These are phyloP conservation scores for Phytophthora cajani DNA, from an alignment of 352 stramenopile species.

Conservation along the genomic window DNA sequence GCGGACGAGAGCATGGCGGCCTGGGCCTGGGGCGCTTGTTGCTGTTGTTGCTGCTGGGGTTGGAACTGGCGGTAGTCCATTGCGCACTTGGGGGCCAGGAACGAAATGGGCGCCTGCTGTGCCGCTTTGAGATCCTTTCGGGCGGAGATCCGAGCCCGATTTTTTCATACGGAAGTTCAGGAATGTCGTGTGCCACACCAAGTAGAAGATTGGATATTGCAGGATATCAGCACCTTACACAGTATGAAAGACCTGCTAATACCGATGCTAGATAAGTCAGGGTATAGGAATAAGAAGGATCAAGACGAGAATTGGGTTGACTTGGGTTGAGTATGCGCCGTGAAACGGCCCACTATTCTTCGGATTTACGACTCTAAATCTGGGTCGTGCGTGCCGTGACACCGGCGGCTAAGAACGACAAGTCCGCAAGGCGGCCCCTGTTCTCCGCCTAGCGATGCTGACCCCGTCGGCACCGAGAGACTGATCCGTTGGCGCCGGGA, in stretches of 20 bases:
- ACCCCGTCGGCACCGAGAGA: too few relatives aligned
- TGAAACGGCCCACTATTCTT: constrained; percentile 30
- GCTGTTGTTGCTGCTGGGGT: too few relatives aligned
- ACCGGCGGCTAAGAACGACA: constrained; percentile 15
- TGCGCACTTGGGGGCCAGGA: too few relatives aligned
- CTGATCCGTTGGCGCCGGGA: too few relatives aligned
- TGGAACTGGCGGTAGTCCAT: constrained; percentile 26
- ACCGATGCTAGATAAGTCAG: too few relatives aligned
- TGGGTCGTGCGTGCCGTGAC: too few relatives aligned
- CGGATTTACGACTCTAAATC: background rate
- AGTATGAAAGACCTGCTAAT: too few relatives aligned
- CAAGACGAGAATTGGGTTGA: too few relatives aligned
- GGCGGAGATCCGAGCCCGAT: constrained; percentile 12
- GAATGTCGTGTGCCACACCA: background rate
- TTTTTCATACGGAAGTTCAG: background rate
- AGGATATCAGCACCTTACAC: too few relatives aligned
- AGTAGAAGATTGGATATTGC: too few relatives aligned
- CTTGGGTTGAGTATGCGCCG: constrained; percentile 11
- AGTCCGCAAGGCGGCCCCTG: background rate
- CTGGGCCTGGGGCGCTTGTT: too few relatives aligned
- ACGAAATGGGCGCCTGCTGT: constrained; percentile 3
- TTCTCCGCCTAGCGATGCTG: background rate
- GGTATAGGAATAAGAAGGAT: too few relatives aligned
- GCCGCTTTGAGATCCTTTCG: constrained; percentile 20
- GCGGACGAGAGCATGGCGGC: constrained; percentile 32